phyloP scores from a whole-genome alignment of 2,329 filamentous ascomycete species.

The Scedosporium dehoogii region DNA sequence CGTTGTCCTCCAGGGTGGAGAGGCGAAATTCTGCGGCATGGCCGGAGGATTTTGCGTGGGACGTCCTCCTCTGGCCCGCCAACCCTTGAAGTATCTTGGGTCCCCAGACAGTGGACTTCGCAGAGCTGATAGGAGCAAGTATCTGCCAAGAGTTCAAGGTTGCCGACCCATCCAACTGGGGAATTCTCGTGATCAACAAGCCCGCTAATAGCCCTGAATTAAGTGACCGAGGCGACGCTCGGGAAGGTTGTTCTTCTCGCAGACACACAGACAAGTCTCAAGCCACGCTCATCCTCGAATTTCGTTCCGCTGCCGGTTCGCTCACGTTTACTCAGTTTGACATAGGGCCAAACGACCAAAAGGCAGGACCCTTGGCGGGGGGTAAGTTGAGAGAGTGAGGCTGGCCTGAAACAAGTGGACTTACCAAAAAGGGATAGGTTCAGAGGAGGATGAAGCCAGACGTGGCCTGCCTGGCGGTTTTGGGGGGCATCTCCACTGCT shows the following conservation, averaged over 20 bases:
- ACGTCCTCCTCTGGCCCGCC: not conserved
- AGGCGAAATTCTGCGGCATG: not conserved
- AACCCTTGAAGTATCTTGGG: not conserved
- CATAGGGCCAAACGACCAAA: not conserved
- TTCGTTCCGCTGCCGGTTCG: not conserved
- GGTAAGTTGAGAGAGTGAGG: not conserved
- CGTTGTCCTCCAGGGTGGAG: not conserved
- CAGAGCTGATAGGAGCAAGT: not conserved
- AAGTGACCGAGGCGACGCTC: not conserved
- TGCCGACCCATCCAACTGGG: not conserved
- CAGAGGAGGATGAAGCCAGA: not conserved
- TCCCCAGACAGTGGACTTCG: not conserved
- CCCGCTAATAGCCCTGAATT: not conserved
- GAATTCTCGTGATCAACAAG: not conserved
- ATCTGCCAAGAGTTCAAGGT: not conserved
- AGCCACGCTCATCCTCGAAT: no score
- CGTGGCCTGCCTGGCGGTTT: not conserved
- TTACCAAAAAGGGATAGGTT: conserved; percentile 2
- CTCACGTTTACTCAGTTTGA: not conserved
- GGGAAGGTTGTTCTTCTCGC: no score
- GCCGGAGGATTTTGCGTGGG: not conserved
- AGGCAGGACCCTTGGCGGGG: not conserved
- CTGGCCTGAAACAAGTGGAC: conserved; percentile 5
- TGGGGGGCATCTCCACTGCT: not conserved
- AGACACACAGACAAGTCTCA: no score